Conservation (phyloP, 106 monocot species). For the Dioscorea alata region DNA sequence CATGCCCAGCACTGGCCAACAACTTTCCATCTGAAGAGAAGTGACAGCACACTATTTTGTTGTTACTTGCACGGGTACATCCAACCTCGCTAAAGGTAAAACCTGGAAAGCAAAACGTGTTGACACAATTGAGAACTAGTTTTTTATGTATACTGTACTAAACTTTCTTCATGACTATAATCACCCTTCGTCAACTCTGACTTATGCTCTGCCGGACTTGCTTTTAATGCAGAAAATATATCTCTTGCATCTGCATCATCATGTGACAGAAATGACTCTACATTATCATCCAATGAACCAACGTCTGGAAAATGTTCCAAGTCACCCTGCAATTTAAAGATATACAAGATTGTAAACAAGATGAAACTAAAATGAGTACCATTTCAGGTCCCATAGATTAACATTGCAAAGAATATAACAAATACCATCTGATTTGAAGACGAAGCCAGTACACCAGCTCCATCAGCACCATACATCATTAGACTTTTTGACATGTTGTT, state of each 20-base stretch:
- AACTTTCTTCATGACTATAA: neutral
- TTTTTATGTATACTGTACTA: too few relatives aligned
- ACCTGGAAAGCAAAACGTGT: conserved; percentile 21
- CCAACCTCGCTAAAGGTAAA: conserved; percentile 62
- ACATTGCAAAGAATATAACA: too few relatives aligned
- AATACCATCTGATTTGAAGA: conserved; percentile 66
- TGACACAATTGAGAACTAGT: too few relatives aligned
- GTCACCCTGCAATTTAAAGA: conserved; percentile 59
- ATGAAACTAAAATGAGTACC: too few relatives aligned
- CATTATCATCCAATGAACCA: conserved; percentile 82
- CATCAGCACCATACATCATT: conserved; percentile 73
- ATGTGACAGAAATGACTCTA: conserved; percentile 92
- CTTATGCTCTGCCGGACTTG: conserved; percentile 66
- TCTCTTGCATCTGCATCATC: conserved; percentile 92
- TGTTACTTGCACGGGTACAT: conserved; percentile 60
- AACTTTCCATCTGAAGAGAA: conserved; percentile 98
- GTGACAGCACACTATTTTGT: conserved; percentile 87
- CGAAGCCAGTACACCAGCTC: conserved; percentile 52
- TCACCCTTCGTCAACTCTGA: conserved; percentile 74
- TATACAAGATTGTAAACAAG: neutral
- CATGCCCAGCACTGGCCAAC: conserved; percentile 93
- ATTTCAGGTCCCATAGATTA: too few relatives aligned
- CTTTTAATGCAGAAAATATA: conserved; percentile 40
- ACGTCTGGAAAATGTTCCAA: conserved; percentile 71
- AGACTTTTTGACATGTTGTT: conserved; percentile 58